Base-by-base conservation (phyloP, 768 basidiomycete species). In the Cantharellus anzutake region DNA sequence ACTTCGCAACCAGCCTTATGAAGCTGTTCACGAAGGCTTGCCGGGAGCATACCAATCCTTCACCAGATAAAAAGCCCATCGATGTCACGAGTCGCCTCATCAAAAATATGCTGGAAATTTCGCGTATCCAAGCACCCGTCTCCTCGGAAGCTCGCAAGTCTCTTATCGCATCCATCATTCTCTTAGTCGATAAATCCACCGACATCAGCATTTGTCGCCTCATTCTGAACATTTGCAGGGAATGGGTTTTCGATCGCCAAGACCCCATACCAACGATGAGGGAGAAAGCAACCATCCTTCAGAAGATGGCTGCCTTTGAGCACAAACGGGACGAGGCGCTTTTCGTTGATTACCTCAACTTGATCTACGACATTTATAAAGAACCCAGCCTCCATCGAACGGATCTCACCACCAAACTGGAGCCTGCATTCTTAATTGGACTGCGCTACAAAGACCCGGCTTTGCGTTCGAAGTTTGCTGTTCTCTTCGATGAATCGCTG, bases 321-420 rank as follows among this genome's bases (percentile, higher is more conserved):
- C 91, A 82, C 66, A 92, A 97, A 71, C 74, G 75, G 34, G 83
- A 81, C 42, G 86, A 92, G n/a, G 64, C 73, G 2, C 75, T 98
- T 2, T 89, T 86, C 69, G 79, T 82, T 51, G 78, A 83, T 48
- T 98, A 90, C 69, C 75, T 98, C 65, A 82, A 86, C 63, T 76
- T 98, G 61, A 85, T 99, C 60, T 84, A 88, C 67, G 90, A 93
- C 61, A 93, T 99, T 66, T 99, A 97, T 73, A 88, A 84, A 3
- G 86, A 92, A 51, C 83, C 89, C 16, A 71, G 73, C 2, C 73
- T 99, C 51, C 83, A 90, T 48, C 81, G 93, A 50, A 94, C 89
- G 60, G 96, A 99, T 64, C 75, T 99, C 62, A 99, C 96, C 1
- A 83, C 86, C 48, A 82, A 92, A 5, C 76, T 99, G 16, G 96